A percentile compares a stretch with the other conserved stretches of the same genome.
Evolutionary conservation across 2,329 filamentous ascomycete species (phyloP).

Genomic region (Lasiodiplodia citricola): DNA sequence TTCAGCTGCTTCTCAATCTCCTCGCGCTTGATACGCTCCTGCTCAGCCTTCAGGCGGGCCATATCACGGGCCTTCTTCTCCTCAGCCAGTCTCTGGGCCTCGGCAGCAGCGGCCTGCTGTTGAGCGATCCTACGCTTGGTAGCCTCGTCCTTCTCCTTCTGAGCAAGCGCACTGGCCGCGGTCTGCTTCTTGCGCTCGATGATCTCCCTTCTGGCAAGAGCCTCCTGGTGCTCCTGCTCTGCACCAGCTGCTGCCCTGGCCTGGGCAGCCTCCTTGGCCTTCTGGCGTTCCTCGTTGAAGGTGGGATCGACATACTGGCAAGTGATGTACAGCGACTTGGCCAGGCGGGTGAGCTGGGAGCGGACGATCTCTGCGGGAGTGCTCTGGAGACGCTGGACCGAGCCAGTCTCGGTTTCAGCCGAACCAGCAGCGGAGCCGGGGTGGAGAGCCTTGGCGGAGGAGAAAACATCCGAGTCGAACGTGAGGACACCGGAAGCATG

Average conservation of each 20-base stretch:
- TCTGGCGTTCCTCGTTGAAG: slow-evolving; percentile 80
- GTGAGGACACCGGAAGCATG: slow-evolving; percentile 94
- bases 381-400: slow-evolving; percentile 94
- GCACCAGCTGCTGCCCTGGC: slow-evolving; percentile 83
- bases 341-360: slow-evolving; percentile 88
- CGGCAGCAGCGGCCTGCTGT: slow-evolving; percentile 86
- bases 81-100: slow-evolving; percentile 85
- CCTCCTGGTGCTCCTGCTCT: slow-evolving; percentile 89
- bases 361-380: slow-evolving; percentile 97
- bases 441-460: slow-evolving; percentile 90
- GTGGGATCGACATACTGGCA: slow-evolving; percentile 94
- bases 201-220: slow-evolving; percentile 81
- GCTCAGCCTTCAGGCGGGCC: slow-evolving; percentile 73
- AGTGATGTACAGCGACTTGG: slow-evolving; percentile 88
- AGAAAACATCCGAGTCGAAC: slow-evolving; percentile 98
- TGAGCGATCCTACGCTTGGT: slow-evolving; percentile 84
- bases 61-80: slow-evolving; percentile 92
- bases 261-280: slow-evolving; percentile 79
- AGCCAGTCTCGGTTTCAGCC: slow-evolving; percentile 81
- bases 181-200: slow-evolving; percentile 98
- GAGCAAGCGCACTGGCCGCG: slow-evolving; percentile 84
- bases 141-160: slow-evolving; percentile 90
- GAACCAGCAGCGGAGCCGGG: slow-evolving; percentile 83
- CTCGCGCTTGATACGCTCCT: slow-evolving; percentile 53
- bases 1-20: slow-evolving; percentile 84